Evolutionary conservation across 1,284 basidiomycete species (phyloP).

Genomic region (Cryptococcus jaspeensis): DNA sequence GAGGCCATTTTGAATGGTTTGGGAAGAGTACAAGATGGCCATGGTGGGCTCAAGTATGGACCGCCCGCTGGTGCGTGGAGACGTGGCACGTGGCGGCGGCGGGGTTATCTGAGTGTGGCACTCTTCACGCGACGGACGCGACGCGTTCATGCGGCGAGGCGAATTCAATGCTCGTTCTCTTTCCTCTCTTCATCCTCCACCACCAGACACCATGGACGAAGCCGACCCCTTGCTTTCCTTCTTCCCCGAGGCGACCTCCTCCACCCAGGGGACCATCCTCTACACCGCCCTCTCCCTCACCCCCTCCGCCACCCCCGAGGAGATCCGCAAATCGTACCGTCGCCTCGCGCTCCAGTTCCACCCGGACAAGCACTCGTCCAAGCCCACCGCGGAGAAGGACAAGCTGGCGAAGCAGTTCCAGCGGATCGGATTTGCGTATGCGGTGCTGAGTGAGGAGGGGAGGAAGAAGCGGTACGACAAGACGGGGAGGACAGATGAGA

Average conservation of each 20-base stretch:
- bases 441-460: constrained; percentile 75
- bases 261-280: constrained; percentile 50
- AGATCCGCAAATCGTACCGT: constrained; percentile 80
- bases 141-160: constrained; percentile 5
- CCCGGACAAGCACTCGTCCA: constrained; percentile 78
- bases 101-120: not conserved
- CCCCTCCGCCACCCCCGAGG: constrained; percentile 60
- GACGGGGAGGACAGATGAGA: constrained; percentile 80
- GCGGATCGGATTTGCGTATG: constrained; percentile 85
- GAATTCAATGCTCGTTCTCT: not conserved
- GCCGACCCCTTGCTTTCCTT: constrained; percentile 73
- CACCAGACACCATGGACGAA: constrained; percentile 57
- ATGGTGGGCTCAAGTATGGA: not conserved
- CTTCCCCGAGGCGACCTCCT: constrained; percentile 65
- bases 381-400: constrained; percentile 60
- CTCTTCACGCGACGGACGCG: constrained; percentile 1
- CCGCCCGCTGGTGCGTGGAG: no score
- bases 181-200: not conserved
- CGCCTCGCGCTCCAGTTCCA: constrained; percentile 77
- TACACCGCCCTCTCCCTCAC: constrained; percentile 68
- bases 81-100: constrained; percentile 1
- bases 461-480: constrained; percentile 71
- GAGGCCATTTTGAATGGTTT: constrained; percentile 51
- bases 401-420: constrained; percentile 74
- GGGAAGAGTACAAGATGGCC: not conserved